A percentile compares a stretch with the other conserved stretches of the same genome.
Conservation (phyloP, 371 early-diverging fungal species). For the Rhizomucor pusillus region DNA sequence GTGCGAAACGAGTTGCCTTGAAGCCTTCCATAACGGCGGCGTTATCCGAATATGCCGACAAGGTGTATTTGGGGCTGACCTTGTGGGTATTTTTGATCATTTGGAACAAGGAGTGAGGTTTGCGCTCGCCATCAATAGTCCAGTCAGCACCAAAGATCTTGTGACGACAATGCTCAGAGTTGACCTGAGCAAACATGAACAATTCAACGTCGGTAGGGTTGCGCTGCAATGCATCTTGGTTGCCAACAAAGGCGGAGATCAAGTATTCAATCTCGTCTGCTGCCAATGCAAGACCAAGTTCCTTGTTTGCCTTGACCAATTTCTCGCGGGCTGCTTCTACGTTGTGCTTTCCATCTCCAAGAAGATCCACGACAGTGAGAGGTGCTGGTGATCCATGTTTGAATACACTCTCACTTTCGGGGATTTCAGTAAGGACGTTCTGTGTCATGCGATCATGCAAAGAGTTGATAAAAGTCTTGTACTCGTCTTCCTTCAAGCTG, state of each 20-base stretch:
- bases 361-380: constrained; percentile 70
- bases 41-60: constrained; percentile 97
- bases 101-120: constrained; percentile 82
- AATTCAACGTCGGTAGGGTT: constrained; percentile 98
- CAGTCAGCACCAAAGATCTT: constrained; percentile 97
- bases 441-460: constrained; percentile 97
- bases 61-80: constrained; percentile 70
- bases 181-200: constrained; percentile 99
- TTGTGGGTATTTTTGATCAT: constrained; percentile 95
- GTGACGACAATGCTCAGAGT: constrained; percentile 98
- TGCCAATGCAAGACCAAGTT: constrained; percentile 91
- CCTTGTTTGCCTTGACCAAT: constrained; percentile 76
- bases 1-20: constrained; percentile 68
- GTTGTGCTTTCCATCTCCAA: constrained; percentile 32
- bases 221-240: constrained; percentile 54
- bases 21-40: constrained; percentile 92
- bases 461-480: constrained; percentile 47
- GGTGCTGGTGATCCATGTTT: constrained; percentile 73
- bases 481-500: constrained; percentile 29
- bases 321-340: constrained; percentile 58
- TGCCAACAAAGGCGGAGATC: constrained; percentile 79
- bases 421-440: constrained; percentile 55
- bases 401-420: constrained; percentile 70
- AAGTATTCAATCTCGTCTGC: constrained; percentile 94
- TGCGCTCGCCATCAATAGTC: constrained; percentile 86